phyloP scores from a whole-genome alignment of 345 rosid species.

The Iberis pinnata region DNA sequence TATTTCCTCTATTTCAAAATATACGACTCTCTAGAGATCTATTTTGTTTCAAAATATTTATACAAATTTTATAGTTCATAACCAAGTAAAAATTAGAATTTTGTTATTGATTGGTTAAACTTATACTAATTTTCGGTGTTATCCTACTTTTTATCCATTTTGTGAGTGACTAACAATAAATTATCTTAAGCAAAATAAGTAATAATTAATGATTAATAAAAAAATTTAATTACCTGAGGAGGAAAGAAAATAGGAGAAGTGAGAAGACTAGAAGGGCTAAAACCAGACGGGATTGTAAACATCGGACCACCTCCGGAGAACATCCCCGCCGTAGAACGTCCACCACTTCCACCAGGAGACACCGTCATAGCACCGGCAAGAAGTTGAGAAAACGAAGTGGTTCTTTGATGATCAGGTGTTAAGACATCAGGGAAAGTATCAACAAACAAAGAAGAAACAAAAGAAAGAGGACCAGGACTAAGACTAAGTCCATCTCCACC shows the following conservation, averaged over 20 bases:
- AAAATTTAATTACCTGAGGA: conserved; percentile 48
- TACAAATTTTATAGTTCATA: too few relatives aligned
- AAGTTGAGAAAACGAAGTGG: conserved; percentile 75
- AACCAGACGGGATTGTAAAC: conserved; percentile 76
- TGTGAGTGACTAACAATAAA: too few relatives aligned
- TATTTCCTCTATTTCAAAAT: too few relatives aligned
- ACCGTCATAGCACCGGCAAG: conserved; percentile 82
- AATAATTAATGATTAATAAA: background rate
- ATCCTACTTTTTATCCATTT: too few relatives aligned
- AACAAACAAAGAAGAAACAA: conserved; percentile 73
- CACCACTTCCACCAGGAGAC: conserved; percentile 44
- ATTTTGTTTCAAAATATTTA: too few relatives aligned
- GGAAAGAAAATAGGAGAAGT: conserved; percentile 68
- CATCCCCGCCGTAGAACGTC: conserved; percentile 32
- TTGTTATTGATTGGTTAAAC: too few relatives aligned
- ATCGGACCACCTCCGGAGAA: conserved; percentile 37
- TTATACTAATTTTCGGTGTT: too few relatives aligned
- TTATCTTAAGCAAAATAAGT: too few relatives aligned
- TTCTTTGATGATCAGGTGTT: conserved; percentile 31
- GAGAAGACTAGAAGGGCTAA: conserved; percentile 90
- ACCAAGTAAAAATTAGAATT: too few relatives aligned
- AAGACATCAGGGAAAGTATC: conserved; percentile 44
- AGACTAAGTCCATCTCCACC: conserved; percentile 46
- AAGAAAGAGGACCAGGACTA: conserved; percentile 91
- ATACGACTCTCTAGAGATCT: too few relatives aligned